phyloP scores from a whole-genome alignment of 352 stramenopile species.

The Thalassiosira hispida region DNA sequence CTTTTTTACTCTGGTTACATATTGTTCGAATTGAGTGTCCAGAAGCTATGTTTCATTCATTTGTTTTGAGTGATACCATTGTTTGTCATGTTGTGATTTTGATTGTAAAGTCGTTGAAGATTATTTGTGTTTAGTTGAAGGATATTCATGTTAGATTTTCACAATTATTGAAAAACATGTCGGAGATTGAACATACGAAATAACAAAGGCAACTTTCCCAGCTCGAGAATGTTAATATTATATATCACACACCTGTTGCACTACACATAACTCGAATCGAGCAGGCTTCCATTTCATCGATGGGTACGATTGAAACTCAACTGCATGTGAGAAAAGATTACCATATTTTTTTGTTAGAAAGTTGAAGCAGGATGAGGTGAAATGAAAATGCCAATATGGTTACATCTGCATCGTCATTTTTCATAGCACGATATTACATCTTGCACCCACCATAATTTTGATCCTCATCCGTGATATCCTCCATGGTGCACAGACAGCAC shows the following conservation, averaged over 20 bases:
- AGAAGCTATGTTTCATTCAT: conserved; percentile 82
- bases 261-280: conserved; percentile 66
- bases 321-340: conserved; percentile 27
- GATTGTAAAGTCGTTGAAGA: neutral
- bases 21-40: conserved; percentile 90
- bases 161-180: no score
- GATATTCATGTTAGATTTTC: no score
- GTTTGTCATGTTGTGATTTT: conserved; percentile 2
- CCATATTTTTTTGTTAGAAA: no score
- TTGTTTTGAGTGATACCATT: conserved; percentile 29
- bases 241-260: conserved; percentile 50
- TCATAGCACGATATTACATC: neutral
- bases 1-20: conserved; percentile 92
- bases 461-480: conserved; percentile 92
- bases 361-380: no score
- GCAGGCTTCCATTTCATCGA: conserved; percentile 89
- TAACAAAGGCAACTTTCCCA: no score
- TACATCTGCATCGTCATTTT: neutral
- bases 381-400: neutral
- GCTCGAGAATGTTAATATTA: no score
- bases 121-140: neutral
- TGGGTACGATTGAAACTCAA: conserved; percentile 91
- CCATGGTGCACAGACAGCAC: conserved; percentile 93
- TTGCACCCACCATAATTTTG: conserved; percentile 72
- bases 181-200: no score